Conservation (phyloP, 2,329 filamentous ascomycete genomes). For the Aaosphaeria arxii region DNA sequence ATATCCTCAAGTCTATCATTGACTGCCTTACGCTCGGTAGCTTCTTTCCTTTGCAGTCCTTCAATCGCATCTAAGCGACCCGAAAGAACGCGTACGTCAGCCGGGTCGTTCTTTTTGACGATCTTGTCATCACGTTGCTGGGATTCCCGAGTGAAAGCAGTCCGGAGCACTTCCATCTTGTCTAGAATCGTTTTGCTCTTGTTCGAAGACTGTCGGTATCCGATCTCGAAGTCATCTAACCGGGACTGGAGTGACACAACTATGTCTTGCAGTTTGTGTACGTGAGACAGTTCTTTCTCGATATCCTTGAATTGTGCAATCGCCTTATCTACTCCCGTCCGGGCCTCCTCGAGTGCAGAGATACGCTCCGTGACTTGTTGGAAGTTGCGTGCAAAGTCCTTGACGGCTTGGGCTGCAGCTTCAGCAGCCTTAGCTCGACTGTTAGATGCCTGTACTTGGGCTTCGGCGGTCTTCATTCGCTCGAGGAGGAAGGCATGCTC, state of each 20-base stretch:
- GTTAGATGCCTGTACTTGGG: conserved; percentile 14
- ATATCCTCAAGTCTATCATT: conserved; percentile 4
- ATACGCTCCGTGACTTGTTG: conserved; percentile 12
- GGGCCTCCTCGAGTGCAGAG: conserved; percentile 16
- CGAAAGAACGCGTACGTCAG: conserved; percentile 4
- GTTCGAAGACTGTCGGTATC: not conserved
- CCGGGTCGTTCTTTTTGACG: conserved; percentile 7
- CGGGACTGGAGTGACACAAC: not conserved
- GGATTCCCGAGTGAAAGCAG: conserved; percentile 1
- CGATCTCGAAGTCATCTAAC: not conserved
- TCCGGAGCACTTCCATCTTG: conserved; percentile 7
- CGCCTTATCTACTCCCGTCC: too few relatives aligned
- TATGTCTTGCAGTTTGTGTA: not conserved
- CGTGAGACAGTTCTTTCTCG: too few relatives aligned
- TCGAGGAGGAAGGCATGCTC: conserved; percentile 34
- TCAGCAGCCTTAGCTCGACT: conserved; percentile 19
- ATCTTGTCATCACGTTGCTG: conserved; percentile 1
- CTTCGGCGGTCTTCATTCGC: conserved; percentile 36
- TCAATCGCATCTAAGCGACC: conserved; percentile 10
- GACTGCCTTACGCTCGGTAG: conserved; percentile 1
- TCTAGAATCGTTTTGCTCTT: conserved; percentile 1
- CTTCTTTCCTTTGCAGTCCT: conserved; percentile 2
- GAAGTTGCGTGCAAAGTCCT: conserved; percentile 10
- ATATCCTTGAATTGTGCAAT: too few relatives aligned
- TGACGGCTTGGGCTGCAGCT: conserved; percentile 11